Evolutionary conservation across 1,284 basidiomycete genomes (phyloP), one percentile per base, ranked within the genome.

Genomic region (Apiotrichum siamense): DNA sequence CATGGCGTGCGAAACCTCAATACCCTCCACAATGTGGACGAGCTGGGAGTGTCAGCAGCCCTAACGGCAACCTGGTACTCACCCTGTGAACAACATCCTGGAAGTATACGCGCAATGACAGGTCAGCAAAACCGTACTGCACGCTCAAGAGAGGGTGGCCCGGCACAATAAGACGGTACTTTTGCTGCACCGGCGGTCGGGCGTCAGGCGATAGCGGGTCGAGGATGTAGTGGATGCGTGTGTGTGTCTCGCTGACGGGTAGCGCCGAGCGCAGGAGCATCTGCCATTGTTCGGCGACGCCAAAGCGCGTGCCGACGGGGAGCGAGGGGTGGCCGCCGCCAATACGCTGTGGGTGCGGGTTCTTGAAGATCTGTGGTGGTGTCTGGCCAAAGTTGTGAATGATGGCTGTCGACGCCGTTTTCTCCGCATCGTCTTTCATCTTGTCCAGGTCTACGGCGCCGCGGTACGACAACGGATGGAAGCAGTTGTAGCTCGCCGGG

Each of bases 361-460:
- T 66, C n/a, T 76, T 78, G 73, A 97, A 97, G n/a, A 97, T 80
- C 66, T 89, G 90, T 24, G 83, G 78, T 2, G 90, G 90, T 0
- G 91, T 93, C 73, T 93, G 89, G 17, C 90, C 90, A 64, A 93
- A 87, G 60, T 94, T 96, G 73, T 97, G 92, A 41, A 97, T 96
- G 58, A 93, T 94, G 4, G 91, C 89, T 9, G 93, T 87, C 2
- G 88, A 89, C 0, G 92, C 91, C 62, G 92, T 88, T 35, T 88
- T 82, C 73, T 97, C 89, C 21, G 88, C 76, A 41, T 89, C 83
- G 63, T 94, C 87, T 12, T 83, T 82, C 54, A 96, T 93, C 1
- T 79, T 74, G 67, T 93, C 90, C 17, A 94, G 74, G 66, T 93
- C 90, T 57, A 97, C 88, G 0, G 87, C 84, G 3, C 91, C 90